Evolutionary conservation across 768 basidiomycete species (phyloP).

Genomic region (Xerocomus brunneocitrinus): DNA sequence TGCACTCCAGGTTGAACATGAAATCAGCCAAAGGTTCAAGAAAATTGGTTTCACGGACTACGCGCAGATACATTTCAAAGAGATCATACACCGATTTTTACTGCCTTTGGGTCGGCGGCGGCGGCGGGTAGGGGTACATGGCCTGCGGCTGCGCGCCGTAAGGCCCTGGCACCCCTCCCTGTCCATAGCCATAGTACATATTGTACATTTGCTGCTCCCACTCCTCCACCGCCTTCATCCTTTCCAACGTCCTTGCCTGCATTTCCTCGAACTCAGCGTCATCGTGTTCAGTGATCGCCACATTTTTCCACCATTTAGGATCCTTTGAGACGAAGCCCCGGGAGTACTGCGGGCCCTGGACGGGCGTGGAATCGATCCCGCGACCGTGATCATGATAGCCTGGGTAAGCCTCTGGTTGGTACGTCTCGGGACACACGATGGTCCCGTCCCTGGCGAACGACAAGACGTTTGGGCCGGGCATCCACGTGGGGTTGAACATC

Average conservation of each 20-base stretch:
- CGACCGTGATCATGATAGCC: too few species aligned
- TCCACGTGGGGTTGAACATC: conserved; percentile 39
- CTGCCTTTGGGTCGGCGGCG: not conserved
- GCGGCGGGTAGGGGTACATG: not conserved
- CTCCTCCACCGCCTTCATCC: not conserved
- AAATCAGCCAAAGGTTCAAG: too few species aligned
- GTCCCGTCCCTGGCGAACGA: conserved; percentile 7
- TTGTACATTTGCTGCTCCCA: not conserved
- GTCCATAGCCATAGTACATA: not conserved
- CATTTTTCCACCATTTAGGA: conserved; percentile 19
- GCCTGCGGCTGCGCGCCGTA: not conserved
- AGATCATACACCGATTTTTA: not conserved
- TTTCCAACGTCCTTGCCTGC: not conserved
- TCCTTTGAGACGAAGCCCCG: not conserved
- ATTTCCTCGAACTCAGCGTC: conserved; percentile 10
- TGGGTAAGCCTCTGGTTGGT: too few species aligned
- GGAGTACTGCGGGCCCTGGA: too few species aligned
- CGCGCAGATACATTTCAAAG: too few species aligned
- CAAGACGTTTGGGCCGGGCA: conserved; percentile 12
- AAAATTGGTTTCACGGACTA: too few species aligned
- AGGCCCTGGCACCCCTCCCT: not conserved
- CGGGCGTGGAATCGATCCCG: too few species aligned
- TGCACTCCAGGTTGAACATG: too few species aligned
- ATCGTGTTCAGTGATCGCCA: conserved; percentile 14
- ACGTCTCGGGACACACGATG: not conserved